Evolutionary conservation across 257 asterid genomes (phyloP).

Genomic region (Euphrasia confusa): DNA sequence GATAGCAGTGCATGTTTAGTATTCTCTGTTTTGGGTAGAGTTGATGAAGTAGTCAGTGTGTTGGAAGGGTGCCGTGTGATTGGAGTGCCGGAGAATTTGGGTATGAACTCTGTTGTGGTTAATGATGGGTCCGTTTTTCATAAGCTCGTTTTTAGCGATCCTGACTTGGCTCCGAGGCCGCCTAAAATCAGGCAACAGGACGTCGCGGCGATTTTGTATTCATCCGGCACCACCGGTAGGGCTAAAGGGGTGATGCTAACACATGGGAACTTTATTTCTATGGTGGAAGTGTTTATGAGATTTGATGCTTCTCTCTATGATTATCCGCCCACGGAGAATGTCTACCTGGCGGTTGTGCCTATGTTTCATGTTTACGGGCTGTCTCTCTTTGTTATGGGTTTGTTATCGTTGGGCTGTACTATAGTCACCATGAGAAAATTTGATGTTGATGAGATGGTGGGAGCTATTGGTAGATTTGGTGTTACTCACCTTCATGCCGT

Average conservation of each 20-base stretch:
- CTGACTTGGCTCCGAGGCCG: slow-evolving; percentile 50
- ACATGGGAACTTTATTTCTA: slow-evolving; percentile 66
- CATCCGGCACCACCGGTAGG: slow-evolving; percentile 74
- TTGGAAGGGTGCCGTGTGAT: slow-evolving; percentile 40
- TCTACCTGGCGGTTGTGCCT: slow-evolving; percentile 59
- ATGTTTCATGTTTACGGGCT: slow-evolving; percentile 83
- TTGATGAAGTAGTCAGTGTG: slow-evolving; percentile 31
- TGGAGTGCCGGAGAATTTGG: slow-evolving; percentile 49
- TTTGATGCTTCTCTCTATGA: slow-evolving; percentile 61
- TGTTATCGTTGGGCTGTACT: slow-evolving; percentile 64
- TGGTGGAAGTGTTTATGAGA: slow-evolving; percentile 53
- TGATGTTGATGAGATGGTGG: slow-evolving; percentile 56
- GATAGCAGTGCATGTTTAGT: slow-evolving; percentile 47
- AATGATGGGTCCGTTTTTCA: slow-evolving; percentile 30
- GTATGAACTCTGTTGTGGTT: slow-evolving; percentile 15
- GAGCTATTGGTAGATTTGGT: slow-evolving; percentile 50
- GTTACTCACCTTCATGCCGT: slow-evolving; percentile 65
- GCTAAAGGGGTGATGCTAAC: slow-evolving; percentile 66
- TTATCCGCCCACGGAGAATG: slow-evolving; percentile 36
- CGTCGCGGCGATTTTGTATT: slow-evolving; percentile 65
- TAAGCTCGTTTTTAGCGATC: slow-evolving; percentile 50
- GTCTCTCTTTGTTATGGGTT: slow-evolving; percentile 57
- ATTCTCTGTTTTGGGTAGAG: slow-evolving; percentile 35
- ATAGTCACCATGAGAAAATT: slow-evolving; percentile 60
- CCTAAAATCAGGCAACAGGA: slow-evolving; percentile 53